Conservation (phyloP, 108 stramenopile genomes). For the Nannochloropsis oceanica region DNA sequence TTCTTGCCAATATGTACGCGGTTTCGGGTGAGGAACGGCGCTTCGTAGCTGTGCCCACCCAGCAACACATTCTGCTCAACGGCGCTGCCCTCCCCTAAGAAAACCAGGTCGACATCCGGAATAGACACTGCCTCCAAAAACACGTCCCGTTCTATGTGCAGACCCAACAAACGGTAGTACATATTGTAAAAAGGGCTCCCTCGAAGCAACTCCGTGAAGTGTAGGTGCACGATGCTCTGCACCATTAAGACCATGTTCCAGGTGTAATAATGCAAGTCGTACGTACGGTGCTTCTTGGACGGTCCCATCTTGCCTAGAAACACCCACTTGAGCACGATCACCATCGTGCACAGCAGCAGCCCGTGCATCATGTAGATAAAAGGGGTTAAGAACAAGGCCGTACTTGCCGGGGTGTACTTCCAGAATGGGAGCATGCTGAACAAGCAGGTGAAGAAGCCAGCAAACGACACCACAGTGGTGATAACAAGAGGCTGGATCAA, state of each 20-base stretch:
- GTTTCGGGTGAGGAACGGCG: not conserved
- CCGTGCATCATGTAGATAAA: not conserved
- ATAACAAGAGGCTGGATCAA: constrained; percentile 1
- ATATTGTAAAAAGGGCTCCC: not conserved
- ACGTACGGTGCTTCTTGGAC: not conserved
- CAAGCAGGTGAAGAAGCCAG: constrained; percentile 6
- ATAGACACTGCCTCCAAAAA: not conserved
- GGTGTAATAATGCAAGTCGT: not conserved
- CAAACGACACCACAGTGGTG: constrained; percentile 1
- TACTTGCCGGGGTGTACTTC: not conserved
- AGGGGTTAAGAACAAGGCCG: not conserved
- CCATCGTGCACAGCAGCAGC: not conserved
- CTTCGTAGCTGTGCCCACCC: not conserved
- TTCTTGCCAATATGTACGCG: not conserved
- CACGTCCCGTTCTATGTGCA: not conserved
- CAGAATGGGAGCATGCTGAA: not conserved
- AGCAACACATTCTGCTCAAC: not conserved
- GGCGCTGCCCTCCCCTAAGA: not conserved
- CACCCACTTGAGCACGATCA: not conserved
- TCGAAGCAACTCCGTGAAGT: not conserved
- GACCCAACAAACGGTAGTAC: not conserved
- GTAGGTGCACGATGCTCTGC: not conserved
- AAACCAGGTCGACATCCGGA: not conserved
- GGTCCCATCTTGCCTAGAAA: not conserved
- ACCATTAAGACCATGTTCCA: not conserved